These are phyloP conservation scores for Geoglossum glabrum DNA, from an alignment of 495 filamentous ascomycete genomes.

Conservation along the genomic window DNA sequence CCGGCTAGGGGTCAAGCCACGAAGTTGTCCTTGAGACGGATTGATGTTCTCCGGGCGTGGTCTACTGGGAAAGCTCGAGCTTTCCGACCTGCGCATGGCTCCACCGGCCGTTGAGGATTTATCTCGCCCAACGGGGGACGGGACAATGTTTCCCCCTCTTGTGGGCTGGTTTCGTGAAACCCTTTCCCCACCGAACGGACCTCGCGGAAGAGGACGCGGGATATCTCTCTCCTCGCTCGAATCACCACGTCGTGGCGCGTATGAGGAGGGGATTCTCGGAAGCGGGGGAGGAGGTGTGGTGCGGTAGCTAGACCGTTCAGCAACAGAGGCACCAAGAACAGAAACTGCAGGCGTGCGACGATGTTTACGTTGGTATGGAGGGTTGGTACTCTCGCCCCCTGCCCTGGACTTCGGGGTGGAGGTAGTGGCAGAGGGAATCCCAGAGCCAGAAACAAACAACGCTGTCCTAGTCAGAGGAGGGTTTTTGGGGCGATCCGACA, in stretches of 20 bases:
- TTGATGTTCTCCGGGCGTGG: neutral
- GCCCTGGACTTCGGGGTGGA: neutral
- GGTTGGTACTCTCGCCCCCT: neutral
- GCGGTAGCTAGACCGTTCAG: neutral
- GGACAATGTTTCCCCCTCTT: neutral
- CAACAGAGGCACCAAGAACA: neutral
- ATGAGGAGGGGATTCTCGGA: neutral
- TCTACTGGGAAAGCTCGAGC: neutral
- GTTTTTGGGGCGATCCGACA: neutral
- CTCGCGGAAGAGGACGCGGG: neutral
- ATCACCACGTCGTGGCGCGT: neutral
- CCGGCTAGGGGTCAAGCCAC: neutral
- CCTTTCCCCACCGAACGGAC: neutral
- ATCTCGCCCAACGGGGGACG: neutral
- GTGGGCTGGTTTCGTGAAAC: neutral
- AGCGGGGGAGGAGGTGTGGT: neutral
- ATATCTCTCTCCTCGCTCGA: neutral
- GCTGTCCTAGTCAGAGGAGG: neutral
- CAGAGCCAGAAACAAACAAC: neutral
- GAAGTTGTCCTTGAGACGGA: neutral
- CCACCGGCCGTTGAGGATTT: neutral
- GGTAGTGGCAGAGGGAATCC: neutral
- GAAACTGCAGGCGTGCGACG: neutral
- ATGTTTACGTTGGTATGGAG: neutral
- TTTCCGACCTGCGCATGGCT: neutral